These are phyloP conservation scores for Cucurbitaria berberidis DNA, from an alignment of 2,329 filamentous ascomycete species.

Conservation along the genomic window DNA sequence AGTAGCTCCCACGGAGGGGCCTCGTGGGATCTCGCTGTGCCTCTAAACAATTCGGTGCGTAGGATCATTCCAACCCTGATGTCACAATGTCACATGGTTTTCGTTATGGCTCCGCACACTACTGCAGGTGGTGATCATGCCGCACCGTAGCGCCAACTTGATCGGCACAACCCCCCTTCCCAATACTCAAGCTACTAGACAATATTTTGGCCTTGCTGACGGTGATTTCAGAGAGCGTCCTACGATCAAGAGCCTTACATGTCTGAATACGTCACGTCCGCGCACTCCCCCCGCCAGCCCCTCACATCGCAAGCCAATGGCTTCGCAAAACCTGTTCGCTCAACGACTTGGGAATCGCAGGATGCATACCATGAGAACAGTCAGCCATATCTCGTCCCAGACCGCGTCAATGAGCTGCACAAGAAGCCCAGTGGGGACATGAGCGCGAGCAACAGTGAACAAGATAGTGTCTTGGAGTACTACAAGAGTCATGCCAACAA, in stretches of 20 bases:
- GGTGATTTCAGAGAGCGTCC: constrained; percentile 30
- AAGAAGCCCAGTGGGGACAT: constrained; percentile 52
- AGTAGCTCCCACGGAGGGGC: constrained; percentile 49
- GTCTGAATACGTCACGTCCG: constrained; percentile 39
- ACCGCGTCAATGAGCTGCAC: constrained; percentile 44
- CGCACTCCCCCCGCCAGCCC: constrained; percentile 41
- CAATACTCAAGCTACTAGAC: constrained; percentile 1
- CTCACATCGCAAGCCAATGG: constrained; percentile 45
- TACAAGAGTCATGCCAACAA: constrained; percentile 42
- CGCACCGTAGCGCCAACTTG: constrained; percentile 28
- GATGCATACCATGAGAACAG: constrained; percentile 34
- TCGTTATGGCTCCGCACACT: constrained; percentile 24
- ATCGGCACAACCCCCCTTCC: constrained; percentile 1
- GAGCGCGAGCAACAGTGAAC: constrained; percentile 51
- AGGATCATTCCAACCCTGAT: constrained; percentile 5
- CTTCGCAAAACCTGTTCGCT: constrained; percentile 35
- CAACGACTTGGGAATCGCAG: constrained; percentile 40
- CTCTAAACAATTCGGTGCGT: constrained; percentile 46
- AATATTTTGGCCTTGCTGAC: constrained; percentile 27
- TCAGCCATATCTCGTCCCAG: constrained; percentile 39
- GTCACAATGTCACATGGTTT: constrained; percentile 19
- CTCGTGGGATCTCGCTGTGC: constrained; percentile 50
- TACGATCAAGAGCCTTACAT: constrained; percentile 45
- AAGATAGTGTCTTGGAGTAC: constrained; percentile 57
- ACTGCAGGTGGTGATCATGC: constrained; percentile 28